Evolutionary conservation across 2,329 filamentous ascomycete genomes (phyloP).

Genomic region (Diplodia mutila): DNA sequence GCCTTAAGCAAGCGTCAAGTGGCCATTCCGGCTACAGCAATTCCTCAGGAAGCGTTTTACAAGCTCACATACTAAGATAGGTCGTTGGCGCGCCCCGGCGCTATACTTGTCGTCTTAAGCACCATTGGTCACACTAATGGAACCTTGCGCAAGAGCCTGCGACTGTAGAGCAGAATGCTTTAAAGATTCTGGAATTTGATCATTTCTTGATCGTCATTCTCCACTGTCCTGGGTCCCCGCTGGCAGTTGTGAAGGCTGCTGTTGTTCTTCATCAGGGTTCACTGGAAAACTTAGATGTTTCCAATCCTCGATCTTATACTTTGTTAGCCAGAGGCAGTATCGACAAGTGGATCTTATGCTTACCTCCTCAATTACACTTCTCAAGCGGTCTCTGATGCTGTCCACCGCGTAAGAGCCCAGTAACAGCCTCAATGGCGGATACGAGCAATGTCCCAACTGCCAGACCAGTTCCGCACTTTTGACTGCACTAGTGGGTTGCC

Average conservation of each 20-base stretch:
- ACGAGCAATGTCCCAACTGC: conserved; percentile 93
- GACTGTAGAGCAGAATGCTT: background rate
- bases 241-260: background rate
- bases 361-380: conserved; percentile 91
- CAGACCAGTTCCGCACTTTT: conserved; percentile 93
- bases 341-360: conserved; percentile 21
- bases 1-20: background rate
- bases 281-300: conserved; percentile 75
- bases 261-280: conserved; percentile 40
- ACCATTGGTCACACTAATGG: background rate
- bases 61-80: background rate
- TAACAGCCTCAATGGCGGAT: conserved; percentile 83
- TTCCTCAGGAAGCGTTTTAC: background rate
- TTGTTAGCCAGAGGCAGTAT: background rate
- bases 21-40: background rate
- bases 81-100: background rate
- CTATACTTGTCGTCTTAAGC: background rate
- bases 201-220: background rate
- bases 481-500: conserved; percentile 88
- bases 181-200: background rate
- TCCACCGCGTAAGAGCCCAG: conserved; percentile 94
- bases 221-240: background rate
- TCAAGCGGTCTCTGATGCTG: conserved; percentile 85
- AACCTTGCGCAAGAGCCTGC: background rate
- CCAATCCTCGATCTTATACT: conserved; percentile 71